phyloP scores from a whole-genome alignment of 1,284 basidiomycete species.

The Leccinum colubrinum region DNA sequence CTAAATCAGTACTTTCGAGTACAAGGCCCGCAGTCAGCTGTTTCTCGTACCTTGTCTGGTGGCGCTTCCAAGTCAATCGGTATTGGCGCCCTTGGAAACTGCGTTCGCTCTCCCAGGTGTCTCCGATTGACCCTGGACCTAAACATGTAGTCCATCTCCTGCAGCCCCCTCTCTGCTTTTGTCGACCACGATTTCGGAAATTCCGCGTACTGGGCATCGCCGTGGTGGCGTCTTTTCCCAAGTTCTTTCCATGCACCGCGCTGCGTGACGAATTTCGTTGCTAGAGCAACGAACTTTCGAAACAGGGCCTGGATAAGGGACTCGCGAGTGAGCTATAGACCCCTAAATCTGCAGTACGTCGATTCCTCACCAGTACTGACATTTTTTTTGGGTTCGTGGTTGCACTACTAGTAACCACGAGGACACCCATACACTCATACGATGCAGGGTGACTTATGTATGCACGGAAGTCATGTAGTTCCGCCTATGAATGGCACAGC shows the following conservation, averaged over 20 bases:
- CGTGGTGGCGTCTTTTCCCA: slow-evolving; percentile 6
- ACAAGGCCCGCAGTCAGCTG: not conserved
- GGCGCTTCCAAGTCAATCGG: slow-evolving; percentile 11
- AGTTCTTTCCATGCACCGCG: slow-evolving; percentile 20
- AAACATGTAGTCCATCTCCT: slow-evolving; percentile 27
- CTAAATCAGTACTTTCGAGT: slow-evolving; percentile 9
- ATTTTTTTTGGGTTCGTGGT: slow-evolving; percentile 21
- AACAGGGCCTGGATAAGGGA: slow-evolving; percentile 21
- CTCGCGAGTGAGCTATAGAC: slow-evolving; percentile 15
- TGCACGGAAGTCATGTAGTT: slow-evolving; percentile 12
- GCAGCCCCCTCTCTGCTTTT: slow-evolving; percentile 25
- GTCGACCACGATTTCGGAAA: slow-evolving; percentile 29
- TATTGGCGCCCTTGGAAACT: slow-evolving; percentile 8
- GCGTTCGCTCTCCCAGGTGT: slow-evolving; percentile 6
- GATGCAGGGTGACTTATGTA: slow-evolving; percentile 25
- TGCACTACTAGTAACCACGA: slow-evolving; percentile 24
- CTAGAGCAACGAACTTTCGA: slow-evolving; percentile 24
- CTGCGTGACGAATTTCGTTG: slow-evolving; percentile 23
- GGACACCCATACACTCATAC: slow-evolving; percentile 14
- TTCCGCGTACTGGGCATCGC: slow-evolving; percentile 19
- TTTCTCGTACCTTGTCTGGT: slow-evolving; percentile 18
- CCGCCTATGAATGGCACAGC: slow-evolving; percentile 21
- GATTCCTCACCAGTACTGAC: slow-evolving; percentile 30
- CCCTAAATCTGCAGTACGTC: slow-evolving; percentile 8
- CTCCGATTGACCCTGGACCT: slow-evolving; percentile 11